These are phyloP conservation scores for Phylloporus arenicola DNA, from an alignment of 768 basidiomycete genomes.

Conservation along the genomic window DNA sequence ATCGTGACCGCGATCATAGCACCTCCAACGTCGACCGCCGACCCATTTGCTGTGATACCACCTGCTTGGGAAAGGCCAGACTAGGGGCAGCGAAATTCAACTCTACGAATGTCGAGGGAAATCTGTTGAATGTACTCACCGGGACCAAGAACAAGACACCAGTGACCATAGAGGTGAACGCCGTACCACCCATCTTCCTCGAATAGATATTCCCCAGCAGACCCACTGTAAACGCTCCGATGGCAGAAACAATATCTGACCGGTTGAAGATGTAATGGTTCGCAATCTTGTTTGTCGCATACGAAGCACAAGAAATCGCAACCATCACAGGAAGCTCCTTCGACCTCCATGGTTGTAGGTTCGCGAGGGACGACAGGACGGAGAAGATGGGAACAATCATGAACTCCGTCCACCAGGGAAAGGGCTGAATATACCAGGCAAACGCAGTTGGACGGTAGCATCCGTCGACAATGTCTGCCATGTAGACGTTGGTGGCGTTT, in stretches of 20 bases:
- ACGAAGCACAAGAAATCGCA: constrained; percentile 73
- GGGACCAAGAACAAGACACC: constrained; percentile 85
- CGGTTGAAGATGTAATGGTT: constrained; percentile 83
- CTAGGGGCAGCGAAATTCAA: constrained; percentile 31
- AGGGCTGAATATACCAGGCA: constrained; percentile 77
- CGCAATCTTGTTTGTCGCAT: constrained; percentile 74
- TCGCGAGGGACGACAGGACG: constrained; percentile 63
- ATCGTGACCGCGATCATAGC: constrained; percentile 90
- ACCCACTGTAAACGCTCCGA: constrained; percentile 80
- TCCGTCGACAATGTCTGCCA: constrained; percentile 51
- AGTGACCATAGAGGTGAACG: constrained; percentile 88
- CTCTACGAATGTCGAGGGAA: neutral
- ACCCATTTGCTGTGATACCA: constrained; percentile 75
- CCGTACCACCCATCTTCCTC: constrained; percentile 76
- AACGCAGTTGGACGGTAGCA: constrained; percentile 64
- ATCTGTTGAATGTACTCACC: constrained; percentile 40
- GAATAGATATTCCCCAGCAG: constrained; percentile 78
- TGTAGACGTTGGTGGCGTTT: constrained; percentile 42
- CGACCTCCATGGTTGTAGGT: constrained; percentile 70
- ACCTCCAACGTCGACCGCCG: constrained; percentile 77
- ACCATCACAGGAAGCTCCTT: constrained; percentile 79
- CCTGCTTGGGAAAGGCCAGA: constrained; percentile 84
- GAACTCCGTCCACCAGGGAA: constrained; percentile 74
- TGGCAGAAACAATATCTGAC: constrained; percentile 78
- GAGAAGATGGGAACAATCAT: constrained; percentile 75